These are phyloP conservation scores for Elsinoe perseae DNA, from an alignment of 2,329 filamentous ascomycete species.

Conservation along the genomic window DNA sequence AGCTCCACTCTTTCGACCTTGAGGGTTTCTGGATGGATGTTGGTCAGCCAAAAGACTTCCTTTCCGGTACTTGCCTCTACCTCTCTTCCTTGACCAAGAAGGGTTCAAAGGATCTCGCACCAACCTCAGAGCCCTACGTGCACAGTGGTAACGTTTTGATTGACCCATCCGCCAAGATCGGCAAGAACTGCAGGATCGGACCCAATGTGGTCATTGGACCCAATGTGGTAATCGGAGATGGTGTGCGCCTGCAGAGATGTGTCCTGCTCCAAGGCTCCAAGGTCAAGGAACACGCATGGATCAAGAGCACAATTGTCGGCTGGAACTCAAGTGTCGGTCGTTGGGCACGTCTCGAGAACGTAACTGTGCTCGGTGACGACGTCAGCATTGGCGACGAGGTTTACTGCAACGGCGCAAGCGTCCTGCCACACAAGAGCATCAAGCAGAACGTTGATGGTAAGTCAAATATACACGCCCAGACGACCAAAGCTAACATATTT, in stretches of 20 bases:
- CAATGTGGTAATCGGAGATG: conserved; percentile 84
- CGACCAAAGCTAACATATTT: conserved; percentile 13
- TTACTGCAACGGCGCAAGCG: conserved; percentile 85
- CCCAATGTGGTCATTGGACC: conserved; percentile 96
- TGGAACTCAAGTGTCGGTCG: conserved; percentile 96
- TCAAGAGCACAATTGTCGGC: conserved; percentile 96
- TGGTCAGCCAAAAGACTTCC: conserved; percentile 96
- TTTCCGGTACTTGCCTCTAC: conserved; percentile 92
- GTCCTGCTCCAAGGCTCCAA: conserved; percentile 83
- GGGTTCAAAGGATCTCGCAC: conserved; percentile 72
- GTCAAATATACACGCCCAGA: conserved; percentile 21
- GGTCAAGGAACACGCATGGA: conserved; percentile 97
- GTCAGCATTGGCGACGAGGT: conserved; percentile 97
- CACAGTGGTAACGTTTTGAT: conserved; percentile 94
- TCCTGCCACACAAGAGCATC: conserved; percentile 97
- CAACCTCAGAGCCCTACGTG: conserved; percentile 68
- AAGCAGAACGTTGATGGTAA: conserved; percentile 89
- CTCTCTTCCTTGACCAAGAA: conserved; percentile 88
- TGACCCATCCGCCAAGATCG: conserved; percentile 88
- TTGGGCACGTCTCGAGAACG: conserved; percentile 95
- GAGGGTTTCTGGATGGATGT: conserved; percentile 99
- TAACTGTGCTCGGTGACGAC: conserved; percentile 95
- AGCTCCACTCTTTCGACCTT: conserved; percentile 91
- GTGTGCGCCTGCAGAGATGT: conserved; percentile 86
- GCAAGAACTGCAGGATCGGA: conserved; percentile 96